Conservation (phyloP, 2,329 filamentous ascomycete species). For the Cordyceps javanica region DNA sequence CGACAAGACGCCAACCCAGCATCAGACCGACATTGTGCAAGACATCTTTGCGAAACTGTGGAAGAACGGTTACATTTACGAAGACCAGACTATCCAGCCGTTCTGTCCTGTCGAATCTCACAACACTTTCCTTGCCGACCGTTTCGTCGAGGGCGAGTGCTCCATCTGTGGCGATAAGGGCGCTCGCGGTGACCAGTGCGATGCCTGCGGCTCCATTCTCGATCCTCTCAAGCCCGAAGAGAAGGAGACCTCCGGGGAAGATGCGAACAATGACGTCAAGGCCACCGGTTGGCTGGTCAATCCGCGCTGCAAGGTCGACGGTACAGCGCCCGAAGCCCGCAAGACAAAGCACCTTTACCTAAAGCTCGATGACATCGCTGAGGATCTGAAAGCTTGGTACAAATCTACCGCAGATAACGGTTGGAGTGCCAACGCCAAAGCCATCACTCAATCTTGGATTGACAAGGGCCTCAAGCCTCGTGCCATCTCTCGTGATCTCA, state of each 20-base stretch:
- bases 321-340: slow-evolving; percentile 68
- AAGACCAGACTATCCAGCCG: slow-evolving; percentile 81
- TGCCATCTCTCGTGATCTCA: slow-evolving; percentile 86
- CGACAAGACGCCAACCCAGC: slow-evolving; percentile 79
- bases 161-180: slow-evolving; percentile 66
- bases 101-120: slow-evolving; percentile 70
- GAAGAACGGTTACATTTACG: slow-evolving; percentile 81
- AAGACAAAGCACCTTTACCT: slow-evolving; percentile 90
- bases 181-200: slow-evolving; percentile 68
- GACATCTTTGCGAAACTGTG: slow-evolving; percentile 83
- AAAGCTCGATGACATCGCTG: slow-evolving; percentile 76
- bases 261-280: slow-evolving; percentile 25
- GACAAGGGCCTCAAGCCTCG: slow-evolving; percentile 78
- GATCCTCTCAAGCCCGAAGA: slow-evolving; percentile 58
- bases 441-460: slow-evolving; percentile 76
- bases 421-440: slow-evolving; percentile 69
- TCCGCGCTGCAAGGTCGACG: slow-evolving; percentile 87
- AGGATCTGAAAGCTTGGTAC: slow-evolving; percentile 72
- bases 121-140: slow-evolving; percentile 72
- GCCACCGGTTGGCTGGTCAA: slow-evolving; percentile 59
- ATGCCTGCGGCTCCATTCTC: slow-evolving; percentile 65
- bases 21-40: slow-evolving; percentile 91
- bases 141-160: slow-evolving; percentile 77
- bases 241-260: slow-evolving; percentile 28
- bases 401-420: slow-evolving; percentile 66